These are phyloP conservation scores for Calocera viscosa DNA, from an alignment of 768 basidiomycete species.

Conservation along the genomic window DNA sequence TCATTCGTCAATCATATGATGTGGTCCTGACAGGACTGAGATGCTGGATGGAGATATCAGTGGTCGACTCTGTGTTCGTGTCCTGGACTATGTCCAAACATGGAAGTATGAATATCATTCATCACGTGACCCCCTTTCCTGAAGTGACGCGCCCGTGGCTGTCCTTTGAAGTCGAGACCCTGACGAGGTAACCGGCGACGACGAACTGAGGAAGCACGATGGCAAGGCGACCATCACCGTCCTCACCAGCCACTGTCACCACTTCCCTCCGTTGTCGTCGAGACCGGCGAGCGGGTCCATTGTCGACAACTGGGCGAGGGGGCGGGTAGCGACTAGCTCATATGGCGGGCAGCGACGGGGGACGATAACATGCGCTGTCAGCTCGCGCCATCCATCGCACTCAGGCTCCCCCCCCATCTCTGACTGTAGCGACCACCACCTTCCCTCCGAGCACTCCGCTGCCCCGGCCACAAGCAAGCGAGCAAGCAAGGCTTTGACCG, in stretches of 20 bases:
- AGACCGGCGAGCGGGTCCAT: not conserved
- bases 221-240: not conserved
- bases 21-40: no score
- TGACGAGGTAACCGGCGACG: not conserved
- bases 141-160: no score
- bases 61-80: no score
- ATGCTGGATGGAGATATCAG: no score
- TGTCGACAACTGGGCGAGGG: not conserved
- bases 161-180: no score
- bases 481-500: not conserved
- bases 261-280: not conserved
- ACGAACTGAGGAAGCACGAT: not conserved
- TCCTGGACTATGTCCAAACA: no score
- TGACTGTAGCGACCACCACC: not conserved
- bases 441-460: not conserved
- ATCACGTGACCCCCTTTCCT: no score
- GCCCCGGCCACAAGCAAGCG: not conserved
- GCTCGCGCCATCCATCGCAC: not conserved
- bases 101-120: no score
- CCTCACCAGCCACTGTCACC: not conserved
- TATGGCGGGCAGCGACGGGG: not conserved
- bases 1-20: no score
- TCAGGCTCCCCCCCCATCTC: not conserved
- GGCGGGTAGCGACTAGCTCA: not conserved
- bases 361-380: not conserved